Evolutionary conservation across 495 filamentous ascomycete species (phyloP), one percentile per base, ranked within the genome.

Genomic region (Ascodesmis nigricans): DNA sequence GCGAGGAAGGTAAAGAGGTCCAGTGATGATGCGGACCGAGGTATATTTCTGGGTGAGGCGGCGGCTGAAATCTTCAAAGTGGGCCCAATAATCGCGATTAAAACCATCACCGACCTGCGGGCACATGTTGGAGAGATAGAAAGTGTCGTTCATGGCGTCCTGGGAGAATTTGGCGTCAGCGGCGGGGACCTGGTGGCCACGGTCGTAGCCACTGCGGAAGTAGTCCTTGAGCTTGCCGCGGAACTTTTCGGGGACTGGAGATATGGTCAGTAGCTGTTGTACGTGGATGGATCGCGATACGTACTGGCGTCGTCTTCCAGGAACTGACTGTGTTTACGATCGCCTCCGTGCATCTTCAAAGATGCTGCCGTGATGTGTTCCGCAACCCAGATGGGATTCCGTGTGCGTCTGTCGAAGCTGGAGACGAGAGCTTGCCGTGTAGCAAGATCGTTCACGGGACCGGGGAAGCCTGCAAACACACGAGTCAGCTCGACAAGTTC

Each of bases 91-190:
- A 56, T 97, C 87, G 13, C 87, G 65, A 57, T 97, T 97, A 61
- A 97, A 97, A 19, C 87, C 87, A 51, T 87, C 78, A 32, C 87
- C 87, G 2, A 97, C 84, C 55, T 97, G 87, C 11, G 87, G 87
- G 45, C 79, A 91, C 83, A 97, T 97, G 58, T 97, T 97, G 50
- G 62, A 75, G 25, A 97, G 66, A 43, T 64, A 67, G 50, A 97
- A 97, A 1, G 87, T 97, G 29, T 73, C 78, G 57, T 97, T 72
- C 75, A 97, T 84, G 11, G 90, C 87, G 10, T 65, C 53, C 53
- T 97, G 87, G 24, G 71, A 75, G 81, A 90, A 97, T 57, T 90
- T 90, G 27, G 79, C 80, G 56, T 97, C 87, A 9, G 87, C 87
- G 0, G 87, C 87, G 6, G 87, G 87, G n/a, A 91, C 87, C 51